Conservation (phyloP, 371 early-diverging fungal species). For the Mucor piriformis region DNA sequence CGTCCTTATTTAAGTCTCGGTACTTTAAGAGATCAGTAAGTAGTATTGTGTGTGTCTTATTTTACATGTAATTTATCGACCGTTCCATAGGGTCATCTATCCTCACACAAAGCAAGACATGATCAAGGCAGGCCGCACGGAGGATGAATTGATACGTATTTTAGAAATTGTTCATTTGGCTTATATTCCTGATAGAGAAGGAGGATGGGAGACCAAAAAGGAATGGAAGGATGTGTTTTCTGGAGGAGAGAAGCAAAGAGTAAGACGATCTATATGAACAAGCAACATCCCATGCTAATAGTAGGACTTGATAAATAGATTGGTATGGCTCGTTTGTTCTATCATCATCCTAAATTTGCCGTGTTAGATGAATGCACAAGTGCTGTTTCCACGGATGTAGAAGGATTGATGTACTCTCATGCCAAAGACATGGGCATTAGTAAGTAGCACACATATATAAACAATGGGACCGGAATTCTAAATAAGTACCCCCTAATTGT, state of each 20-base stretch:
- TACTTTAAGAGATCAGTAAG: conserved; percentile 81
- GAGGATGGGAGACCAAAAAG: conserved; percentile 85
- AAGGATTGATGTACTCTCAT: conserved; percentile 87
- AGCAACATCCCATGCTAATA: too few relatives aligned
- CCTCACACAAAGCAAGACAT: conserved; percentile 84
- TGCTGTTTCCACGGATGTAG: conserved; percentile 87
- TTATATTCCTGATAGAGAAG: conserved; percentile 80
- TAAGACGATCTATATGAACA: conserved; percentile 58
- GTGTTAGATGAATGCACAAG: conserved; percentile 83
- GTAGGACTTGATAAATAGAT: conserved; percentile 41
- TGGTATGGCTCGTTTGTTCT: conserved; percentile 76
- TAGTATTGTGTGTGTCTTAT: not conserved
- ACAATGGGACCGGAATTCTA: too few relatives aligned
- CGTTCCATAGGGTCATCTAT: conserved; percentile 68
- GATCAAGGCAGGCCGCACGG: conserved; percentile 73
- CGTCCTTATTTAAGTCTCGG: conserved; percentile 88
- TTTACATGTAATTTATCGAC: not conserved
- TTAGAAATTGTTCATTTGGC: conserved; percentile 74
- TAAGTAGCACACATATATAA: too few relatives aligned
- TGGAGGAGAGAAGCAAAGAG: conserved; percentile 93
- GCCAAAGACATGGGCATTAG: conserved; percentile 84
- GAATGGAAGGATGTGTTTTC: conserved; percentile 93
- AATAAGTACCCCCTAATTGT: too few relatives aligned
- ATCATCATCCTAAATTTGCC: conserved; percentile 84
- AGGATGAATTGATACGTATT: conserved; percentile 75